phyloP scores from a whole-genome alignment of 1,284 basidiomycete species.

The Melampsora americana region DNA sequence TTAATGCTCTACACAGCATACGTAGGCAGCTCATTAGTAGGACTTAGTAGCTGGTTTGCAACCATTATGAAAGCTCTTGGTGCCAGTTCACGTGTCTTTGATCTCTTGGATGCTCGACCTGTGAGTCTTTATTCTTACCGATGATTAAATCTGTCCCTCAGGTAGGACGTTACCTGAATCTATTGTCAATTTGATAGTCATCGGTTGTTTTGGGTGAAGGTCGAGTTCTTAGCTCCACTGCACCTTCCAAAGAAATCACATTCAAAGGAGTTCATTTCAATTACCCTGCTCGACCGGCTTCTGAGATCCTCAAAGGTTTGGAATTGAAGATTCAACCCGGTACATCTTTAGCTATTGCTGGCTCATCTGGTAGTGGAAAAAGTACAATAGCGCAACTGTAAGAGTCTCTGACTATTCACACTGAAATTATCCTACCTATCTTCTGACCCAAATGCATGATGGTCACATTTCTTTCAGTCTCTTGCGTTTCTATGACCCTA shows the following conservation, averaged over 20 bases:
- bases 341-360: constrained; percentile 77
- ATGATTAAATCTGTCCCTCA: constrained; percentile 26
- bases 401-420: constrained; percentile 53
- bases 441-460: constrained; percentile 40
- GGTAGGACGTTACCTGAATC: constrained; percentile 47
- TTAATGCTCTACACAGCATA: constrained; percentile 89
- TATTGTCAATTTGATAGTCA: constrained; percentile 58
- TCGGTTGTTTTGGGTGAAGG: constrained; percentile 63
- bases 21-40: constrained; percentile 64
- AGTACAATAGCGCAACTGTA: constrained; percentile 60
- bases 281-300: constrained; percentile 77
- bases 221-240: constrained; percentile 49
- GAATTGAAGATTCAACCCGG: constrained; percentile 73
- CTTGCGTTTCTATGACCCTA: constrained; percentile 87
- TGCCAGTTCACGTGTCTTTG: constrained; percentile 87
- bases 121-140: constrained; percentile 41
- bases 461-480: constrained; percentile 78
- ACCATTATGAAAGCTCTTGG: constrained; percentile 70
- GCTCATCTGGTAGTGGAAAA: constrained; percentile 53
- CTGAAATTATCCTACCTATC: neutral
- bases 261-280: constrained; percentile 79
- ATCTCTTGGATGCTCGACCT: constrained; percentile 69
- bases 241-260: constrained; percentile 63
- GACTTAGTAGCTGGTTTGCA: constrained; percentile 56
- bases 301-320: constrained; percentile 73